phyloP scores from a whole-genome alignment of 1,284 basidiomycete species.

The Leccinum holopus region DNA sequence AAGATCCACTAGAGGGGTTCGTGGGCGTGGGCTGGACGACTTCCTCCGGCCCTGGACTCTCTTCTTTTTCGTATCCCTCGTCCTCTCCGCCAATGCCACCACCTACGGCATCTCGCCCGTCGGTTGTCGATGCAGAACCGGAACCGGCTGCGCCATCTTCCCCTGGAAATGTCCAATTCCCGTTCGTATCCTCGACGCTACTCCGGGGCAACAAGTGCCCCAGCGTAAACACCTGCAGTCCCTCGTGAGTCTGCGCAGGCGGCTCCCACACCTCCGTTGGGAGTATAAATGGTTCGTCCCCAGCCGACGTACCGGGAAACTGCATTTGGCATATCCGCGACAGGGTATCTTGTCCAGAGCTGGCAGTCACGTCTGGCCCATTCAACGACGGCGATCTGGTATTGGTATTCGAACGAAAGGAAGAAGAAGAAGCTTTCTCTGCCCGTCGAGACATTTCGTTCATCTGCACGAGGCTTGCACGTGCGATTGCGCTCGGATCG shows the following conservation, averaged over 20 bases:
- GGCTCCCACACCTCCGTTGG: constrained; percentile 33
- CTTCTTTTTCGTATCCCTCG: constrained; percentile 30
- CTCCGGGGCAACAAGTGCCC: constrained; percentile 72
- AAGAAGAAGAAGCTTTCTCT: constrained; percentile 40
- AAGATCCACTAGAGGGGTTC: constrained; percentile 19
- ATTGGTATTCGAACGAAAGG: constrained; percentile 30
- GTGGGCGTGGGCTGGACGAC: constrained; percentile 34
- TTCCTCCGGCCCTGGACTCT: constrained; percentile 32
- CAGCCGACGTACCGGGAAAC: constrained; percentile 26
- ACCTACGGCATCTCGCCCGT: constrained; percentile 3
- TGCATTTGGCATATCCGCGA: constrained; percentile 29
- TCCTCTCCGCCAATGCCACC: constrained; percentile 14
- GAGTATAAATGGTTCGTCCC: constrained; percentile 41
- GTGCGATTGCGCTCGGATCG: constrained; percentile 55
- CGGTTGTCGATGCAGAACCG: constrained; percentile 4
- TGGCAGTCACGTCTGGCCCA: constrained; percentile 18
- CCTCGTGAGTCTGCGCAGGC: constrained; percentile 48
- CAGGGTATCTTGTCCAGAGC: constrained; percentile 16
- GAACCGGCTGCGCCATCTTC: constrained; percentile 22
- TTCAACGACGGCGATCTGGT: constrained; percentile 21
- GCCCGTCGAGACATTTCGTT: constrained; percentile 70
- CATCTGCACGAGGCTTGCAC: constrained; percentile 65
- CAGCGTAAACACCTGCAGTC: constrained; percentile 78
- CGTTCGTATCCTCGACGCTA: constrained; percentile 49
- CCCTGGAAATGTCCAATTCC: constrained; percentile 57